These are phyloP conservation scores for Lactarius hengduanensis DNA, from an alignment of 768 basidiomycete genomes.

Conservation along the genomic window DNA sequence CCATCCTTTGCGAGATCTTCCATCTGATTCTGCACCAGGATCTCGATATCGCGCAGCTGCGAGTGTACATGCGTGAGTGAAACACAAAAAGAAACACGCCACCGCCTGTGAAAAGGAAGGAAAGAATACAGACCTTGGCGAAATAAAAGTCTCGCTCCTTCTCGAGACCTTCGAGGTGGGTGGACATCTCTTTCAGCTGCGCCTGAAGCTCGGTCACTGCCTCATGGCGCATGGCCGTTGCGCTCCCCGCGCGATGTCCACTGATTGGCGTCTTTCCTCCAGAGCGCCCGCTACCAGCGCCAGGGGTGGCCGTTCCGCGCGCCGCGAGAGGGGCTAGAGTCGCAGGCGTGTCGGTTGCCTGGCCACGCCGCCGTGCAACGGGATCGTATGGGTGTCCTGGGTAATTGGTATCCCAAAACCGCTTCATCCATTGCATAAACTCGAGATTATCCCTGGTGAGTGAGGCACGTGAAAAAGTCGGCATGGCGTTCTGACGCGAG, in stretches of 20 bases:
- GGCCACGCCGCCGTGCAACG: slow-evolving; percentile 75
- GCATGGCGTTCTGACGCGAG: slow-evolving; percentile 11
- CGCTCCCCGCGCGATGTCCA: slow-evolving; percentile 55
- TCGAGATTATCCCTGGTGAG: slow-evolving; percentile 87
- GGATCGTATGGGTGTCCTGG: slow-evolving; percentile 87
- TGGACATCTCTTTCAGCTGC: slow-evolving; percentile 79
- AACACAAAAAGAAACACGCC: slow-evolving; percentile 12
- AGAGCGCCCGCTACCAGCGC: slow-evolving; percentile 40
- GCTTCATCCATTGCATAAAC: slow-evolving; percentile 96
- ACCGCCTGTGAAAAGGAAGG: neutral
- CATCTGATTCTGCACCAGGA: slow-evolving; percentile 79
- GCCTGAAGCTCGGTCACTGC: slow-evolving; percentile 63
- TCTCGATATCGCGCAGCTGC: slow-evolving; percentile 96
- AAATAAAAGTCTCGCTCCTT: slow-evolving; percentile 99
- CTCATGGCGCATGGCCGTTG: slow-evolving; percentile 65
- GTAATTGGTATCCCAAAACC: slow-evolving; percentile 93
- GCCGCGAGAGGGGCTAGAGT: slow-evolving; percentile 67
- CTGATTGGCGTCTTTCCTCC: slow-evolving; percentile 74
- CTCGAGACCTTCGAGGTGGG: slow-evolving; percentile 86
- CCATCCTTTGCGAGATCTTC: slow-evolving; percentile 59
- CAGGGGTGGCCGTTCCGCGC: slow-evolving; percentile 37
- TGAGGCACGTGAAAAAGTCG: slow-evolving; percentile 2
- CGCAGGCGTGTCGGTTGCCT: slow-evolving; percentile 70
- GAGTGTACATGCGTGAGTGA: neutral
- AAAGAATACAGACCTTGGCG: slow-evolving; percentile 66